Evolutionary conservation across 2,329 filamentous ascomycete species (phyloP).

Genomic region (Pseudonectria buxi): DNA sequence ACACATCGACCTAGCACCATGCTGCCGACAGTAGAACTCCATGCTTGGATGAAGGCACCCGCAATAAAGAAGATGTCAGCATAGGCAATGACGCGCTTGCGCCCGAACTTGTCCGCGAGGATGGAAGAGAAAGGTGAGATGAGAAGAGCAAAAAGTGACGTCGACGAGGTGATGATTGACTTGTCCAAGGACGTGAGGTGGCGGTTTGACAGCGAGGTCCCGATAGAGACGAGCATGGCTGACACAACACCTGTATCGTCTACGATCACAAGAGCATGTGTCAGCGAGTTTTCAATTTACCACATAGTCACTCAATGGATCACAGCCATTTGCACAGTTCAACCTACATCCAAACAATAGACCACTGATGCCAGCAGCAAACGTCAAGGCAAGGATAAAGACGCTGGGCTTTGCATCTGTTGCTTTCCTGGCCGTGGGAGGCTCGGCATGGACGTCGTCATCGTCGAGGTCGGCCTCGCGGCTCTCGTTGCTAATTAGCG

Average conservation of each 20-base stretch:
- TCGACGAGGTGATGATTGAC: constrained; percentile 64
- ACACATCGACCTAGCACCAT: constrained; percentile 65
- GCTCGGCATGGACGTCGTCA: constrained; percentile 20
- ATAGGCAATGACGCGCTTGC: constrained; percentile 55
- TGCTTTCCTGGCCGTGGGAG: constrained; percentile 23
- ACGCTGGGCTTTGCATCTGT: constrained; percentile 31
- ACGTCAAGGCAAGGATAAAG: constrained; percentile 56
- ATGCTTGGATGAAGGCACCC: constrained; percentile 61
- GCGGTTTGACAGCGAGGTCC: constrained; percentile 49
- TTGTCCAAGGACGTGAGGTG: constrained; percentile 58
- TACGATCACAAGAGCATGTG: constrained; percentile 20
- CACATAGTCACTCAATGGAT: no score
- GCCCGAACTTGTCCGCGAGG: constrained; percentile 56
- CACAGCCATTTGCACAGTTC: not conserved
- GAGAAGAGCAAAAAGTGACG: constrained; percentile 58
- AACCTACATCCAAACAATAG: constrained; percentile 60
- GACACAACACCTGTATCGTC: constrained; percentile 65
- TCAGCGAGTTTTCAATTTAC: constrained; percentile 3
- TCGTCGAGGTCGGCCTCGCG: constrained; percentile 26
- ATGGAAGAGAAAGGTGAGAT: constrained; percentile 58
- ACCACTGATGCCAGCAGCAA: constrained; percentile 61
- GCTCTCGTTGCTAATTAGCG: constrained; percentile 28
- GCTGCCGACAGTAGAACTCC: constrained; percentile 45
- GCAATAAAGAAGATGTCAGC: constrained; percentile 61
- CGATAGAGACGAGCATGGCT: constrained; percentile 59